Evolutionary conservation across 768 basidiomycete species (phyloP).

Genomic region (Agrocybe pediades): DNA sequence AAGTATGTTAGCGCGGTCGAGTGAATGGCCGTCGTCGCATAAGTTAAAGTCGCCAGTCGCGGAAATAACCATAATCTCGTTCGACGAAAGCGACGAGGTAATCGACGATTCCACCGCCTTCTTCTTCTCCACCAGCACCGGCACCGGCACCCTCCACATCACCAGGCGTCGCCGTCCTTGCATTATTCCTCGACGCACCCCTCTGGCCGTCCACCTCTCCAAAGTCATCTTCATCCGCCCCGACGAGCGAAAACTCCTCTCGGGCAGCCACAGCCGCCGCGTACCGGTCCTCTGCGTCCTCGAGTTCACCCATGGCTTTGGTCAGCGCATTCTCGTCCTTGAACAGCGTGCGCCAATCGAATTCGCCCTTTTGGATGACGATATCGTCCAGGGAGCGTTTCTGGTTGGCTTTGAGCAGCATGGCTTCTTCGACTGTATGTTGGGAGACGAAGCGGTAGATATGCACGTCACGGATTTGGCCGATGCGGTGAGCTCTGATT

Average conservation of each 20-base stretch:
- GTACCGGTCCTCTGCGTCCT: conserved; percentile 84
- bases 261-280: conserved; percentile 78
- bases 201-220: conserved; percentile 32
- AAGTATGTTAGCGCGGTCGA: background rate
- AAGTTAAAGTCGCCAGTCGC: conserved; percentile 63
- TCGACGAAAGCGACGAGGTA: conserved; percentile 79
- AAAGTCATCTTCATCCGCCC: conserved; percentile 83
- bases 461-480: conserved; percentile 94
- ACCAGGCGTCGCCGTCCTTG: conserved; percentile 7
- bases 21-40: conserved; percentile 1
- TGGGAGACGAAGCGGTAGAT: conserved; percentile 93
- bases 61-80: conserved; percentile 68
- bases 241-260: conserved; percentile 72
- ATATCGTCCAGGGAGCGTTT: conserved; percentile 89
- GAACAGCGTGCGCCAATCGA: conserved; percentile 90
- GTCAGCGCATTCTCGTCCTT: conserved; percentile 66
- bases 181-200: background rate
- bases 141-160: conserved; percentile 26
- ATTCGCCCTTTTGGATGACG: conserved; percentile 92
- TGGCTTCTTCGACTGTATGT: conserved; percentile 93
- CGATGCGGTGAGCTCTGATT: conserved; percentile 92
- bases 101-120: conserved; percentile 60
- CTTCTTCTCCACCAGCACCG: conserved; percentile 33
- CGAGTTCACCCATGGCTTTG: conserved; percentile 79
- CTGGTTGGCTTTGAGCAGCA: conserved; percentile 97